Evolutionary conservation across 345 rosid genomes (phyloP).

Genomic region (Crucihimalaya himalaica): DNA sequence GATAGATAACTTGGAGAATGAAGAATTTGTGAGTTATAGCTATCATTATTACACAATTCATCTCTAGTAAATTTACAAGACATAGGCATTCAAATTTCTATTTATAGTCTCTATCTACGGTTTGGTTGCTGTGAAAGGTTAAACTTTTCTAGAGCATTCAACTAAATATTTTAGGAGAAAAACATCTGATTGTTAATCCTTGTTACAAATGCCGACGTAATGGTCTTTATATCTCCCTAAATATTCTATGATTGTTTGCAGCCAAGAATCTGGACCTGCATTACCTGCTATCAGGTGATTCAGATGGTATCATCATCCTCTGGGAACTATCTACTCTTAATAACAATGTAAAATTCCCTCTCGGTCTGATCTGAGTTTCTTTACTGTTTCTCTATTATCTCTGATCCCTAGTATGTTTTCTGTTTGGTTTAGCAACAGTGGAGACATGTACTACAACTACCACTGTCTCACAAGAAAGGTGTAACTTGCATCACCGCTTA

Average conservation of each 20-base stretch:
- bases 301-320: slow-evolving; percentile 64
- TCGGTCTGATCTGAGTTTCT: neutral
- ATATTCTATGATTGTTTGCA: slow-evolving; percentile 32
- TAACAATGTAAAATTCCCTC: slow-evolving; percentile 48
- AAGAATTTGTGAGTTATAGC: slow-evolving; percentile 2
- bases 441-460: slow-evolving; percentile 67
- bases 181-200: neutral
- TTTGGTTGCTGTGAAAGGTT: slow-evolving; percentile 6
- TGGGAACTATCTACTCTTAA: slow-evolving; percentile 71
- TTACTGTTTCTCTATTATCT: neutral
- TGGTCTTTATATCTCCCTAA: neutral
- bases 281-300: slow-evolving; percentile 84
- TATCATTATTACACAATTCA: neutral
- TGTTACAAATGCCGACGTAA: no score
- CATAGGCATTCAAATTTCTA: slow-evolving; percentile 6
- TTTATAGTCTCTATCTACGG: neutral
- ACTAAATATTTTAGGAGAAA: neutral
- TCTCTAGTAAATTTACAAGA: neutral
- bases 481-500: slow-evolving; percentile 75
- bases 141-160: neutral
- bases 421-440: slow-evolving; percentile 52
- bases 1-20: neutral
- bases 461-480: slow-evolving; percentile 84
- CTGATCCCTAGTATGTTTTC: neutral
- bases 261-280: slow-evolving; percentile 63